These are phyloP conservation scores for Metrosideros polymorpha DNA, from an alignment of 441 rosid genomes.

Conservation along the genomic window DNA sequence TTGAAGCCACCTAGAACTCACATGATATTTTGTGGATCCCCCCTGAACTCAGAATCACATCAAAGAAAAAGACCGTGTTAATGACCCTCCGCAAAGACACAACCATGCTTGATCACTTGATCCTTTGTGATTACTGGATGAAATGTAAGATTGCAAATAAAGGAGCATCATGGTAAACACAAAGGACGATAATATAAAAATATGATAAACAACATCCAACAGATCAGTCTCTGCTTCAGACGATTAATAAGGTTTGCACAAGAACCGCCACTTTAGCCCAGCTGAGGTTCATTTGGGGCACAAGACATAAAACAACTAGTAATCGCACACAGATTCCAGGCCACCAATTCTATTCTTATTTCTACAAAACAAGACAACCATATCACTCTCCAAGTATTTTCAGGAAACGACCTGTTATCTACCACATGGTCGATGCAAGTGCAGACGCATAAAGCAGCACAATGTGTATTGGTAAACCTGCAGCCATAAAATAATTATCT, in stretches of 20 bases:
- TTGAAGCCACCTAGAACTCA: conserved; percentile 87
- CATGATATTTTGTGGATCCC: conserved; percentile 90
- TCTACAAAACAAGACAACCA: neutral
- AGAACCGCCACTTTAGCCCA: neutral
- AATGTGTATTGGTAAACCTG: neutral
- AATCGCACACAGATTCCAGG: neutral
- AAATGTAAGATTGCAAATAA: neutral
- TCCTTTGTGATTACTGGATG: neutral
- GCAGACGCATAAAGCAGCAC: neutral
- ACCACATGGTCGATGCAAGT: neutral
- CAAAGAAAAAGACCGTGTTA: neutral
- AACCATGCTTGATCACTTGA: neutral
- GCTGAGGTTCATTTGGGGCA: neutral
- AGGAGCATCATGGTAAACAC: neutral
- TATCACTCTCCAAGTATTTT: neutral
- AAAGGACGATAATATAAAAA: neutral
- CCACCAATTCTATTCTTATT: neutral
- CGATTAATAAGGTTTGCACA: neutral
- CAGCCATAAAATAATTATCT: neutral
- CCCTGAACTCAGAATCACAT: conserved; percentile 43
- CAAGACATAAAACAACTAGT: neutral
- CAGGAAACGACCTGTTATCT: neutral
- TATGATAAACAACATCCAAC: neutral
- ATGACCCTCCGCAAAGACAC: neutral
- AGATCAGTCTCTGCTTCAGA: neutral